Evolutionary conservation across 1,284 basidiomycete species (phyloP).

Genomic region (Melanopsichium pennsylvanicum): DNA sequence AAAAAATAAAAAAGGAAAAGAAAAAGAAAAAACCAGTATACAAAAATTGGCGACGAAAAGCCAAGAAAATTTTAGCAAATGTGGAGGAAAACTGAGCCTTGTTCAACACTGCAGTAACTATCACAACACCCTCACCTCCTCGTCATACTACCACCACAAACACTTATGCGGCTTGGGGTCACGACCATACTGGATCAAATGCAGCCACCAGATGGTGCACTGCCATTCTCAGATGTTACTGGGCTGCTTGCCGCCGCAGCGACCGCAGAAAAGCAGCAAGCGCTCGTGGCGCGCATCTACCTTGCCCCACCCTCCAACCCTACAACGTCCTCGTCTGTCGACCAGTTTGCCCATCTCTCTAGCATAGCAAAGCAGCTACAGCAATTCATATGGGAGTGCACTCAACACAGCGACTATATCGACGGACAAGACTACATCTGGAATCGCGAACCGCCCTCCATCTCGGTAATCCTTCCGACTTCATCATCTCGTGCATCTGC

Average conservation of each 20-base stretch:
- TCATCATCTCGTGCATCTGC: constrained; percentile 3
- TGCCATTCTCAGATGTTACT: constrained; percentile 39
- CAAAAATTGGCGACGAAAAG: constrained; percentile 2
- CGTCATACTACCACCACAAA: not conserved
- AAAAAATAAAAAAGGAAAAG: constrained; percentile 5
- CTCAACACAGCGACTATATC: constrained; percentile 6
- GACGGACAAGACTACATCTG: constrained; percentile 54
- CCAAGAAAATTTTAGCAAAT: not conserved
- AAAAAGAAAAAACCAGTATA: too few species aligned
- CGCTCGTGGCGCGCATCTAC: constrained; percentile 31
- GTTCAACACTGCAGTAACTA: constrained; percentile 15
- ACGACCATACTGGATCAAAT: not conserved
- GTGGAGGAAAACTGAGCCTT: constrained; percentile 27
- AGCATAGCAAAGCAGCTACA: constrained; percentile 12
- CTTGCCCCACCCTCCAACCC: constrained; percentile 5
- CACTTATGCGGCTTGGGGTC: not conserved
- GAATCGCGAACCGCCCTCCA: constrained; percentile 57
- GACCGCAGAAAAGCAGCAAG: constrained; percentile 38
- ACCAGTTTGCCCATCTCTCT: constrained; percentile 20
- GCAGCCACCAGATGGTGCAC: constrained; percentile 22
- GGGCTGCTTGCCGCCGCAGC: constrained; percentile 29
- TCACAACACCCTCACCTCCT: not conserved
- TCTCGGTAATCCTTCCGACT: constrained; percentile 26
- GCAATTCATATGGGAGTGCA: not conserved
- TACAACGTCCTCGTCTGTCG: constrained; percentile 9